Percentiles rank a stretch among this genome's conserved stretches.
phyloP scores from a whole-genome alignment of 441 rosid genomes.

The Aleurites moluccanus region DNA sequence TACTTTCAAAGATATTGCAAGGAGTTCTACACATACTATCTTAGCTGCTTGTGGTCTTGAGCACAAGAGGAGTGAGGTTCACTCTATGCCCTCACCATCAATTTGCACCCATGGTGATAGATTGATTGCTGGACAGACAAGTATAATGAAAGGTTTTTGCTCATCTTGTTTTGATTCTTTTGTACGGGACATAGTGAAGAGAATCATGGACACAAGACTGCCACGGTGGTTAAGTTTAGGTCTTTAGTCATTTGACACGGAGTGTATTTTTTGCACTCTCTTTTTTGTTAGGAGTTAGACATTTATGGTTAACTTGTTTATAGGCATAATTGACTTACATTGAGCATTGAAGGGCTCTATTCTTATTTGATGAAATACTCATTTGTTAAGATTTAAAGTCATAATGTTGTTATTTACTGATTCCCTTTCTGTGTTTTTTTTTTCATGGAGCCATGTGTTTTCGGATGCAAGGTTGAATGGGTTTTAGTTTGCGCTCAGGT shows the following conservation, averaged over 20 bases:
- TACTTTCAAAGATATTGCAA: slow-evolving; percentile 63
- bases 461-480: background rate
- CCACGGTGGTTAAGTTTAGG: slow-evolving; percentile 85
- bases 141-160: slow-evolving; percentile 85
- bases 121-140: slow-evolving; percentile 51
- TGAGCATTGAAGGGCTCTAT: slow-evolving; percentile 38
- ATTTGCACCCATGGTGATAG: slow-evolving; percentile 57
- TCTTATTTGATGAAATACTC: slow-evolving; percentile 33
- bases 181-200: slow-evolving; percentile 79
- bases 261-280: slow-evolving; percentile 20
- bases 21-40: slow-evolving; percentile 73
- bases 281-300: slow-evolving; percentile 40
- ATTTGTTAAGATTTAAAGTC: slow-evolving; percentile 30
- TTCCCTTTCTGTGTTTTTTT: background rate
- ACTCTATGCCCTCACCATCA: slow-evolving; percentile 46
- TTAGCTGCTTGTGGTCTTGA: slow-evolving; percentile 90
- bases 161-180: slow-evolving; percentile 81
- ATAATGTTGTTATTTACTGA: slow-evolving; percentile 12
- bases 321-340: slow-evolving; percentile 37
- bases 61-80: slow-evolving; percentile 67
- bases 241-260: slow-evolving; percentile 34
- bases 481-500: background rate
- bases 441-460: background rate
- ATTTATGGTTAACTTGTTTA: slow-evolving; percentile 40
- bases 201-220: slow-evolving; percentile 67